phyloP scores from a whole-genome alignment of 768 basidiomycete species.

The Candolleomyces efflorescens region DNA sequence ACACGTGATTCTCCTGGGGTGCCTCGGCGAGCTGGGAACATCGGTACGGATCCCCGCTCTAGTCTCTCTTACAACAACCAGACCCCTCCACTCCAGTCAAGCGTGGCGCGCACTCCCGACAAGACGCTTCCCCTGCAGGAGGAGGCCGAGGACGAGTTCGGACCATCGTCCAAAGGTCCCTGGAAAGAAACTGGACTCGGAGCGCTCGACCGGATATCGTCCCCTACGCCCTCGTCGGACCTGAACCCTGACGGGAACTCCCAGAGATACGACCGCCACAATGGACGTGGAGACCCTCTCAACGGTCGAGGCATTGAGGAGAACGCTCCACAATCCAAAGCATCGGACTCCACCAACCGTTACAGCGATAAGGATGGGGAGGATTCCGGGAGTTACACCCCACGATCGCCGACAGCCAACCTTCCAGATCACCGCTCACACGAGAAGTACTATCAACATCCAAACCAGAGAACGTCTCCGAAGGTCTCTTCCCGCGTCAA shows the following conservation, averaged over 20 bases:
- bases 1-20: conserved; percentile 41
- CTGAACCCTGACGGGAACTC: conserved; percentile 40
- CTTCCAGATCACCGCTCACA: background rate
- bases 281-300: conserved; percentile 28
- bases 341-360: background rate
- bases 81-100: conserved; percentile 52
- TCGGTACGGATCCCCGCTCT: conserved; percentile 26
- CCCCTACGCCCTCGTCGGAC: conserved; percentile 54
- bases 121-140: conserved; percentile 75
- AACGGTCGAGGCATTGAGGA: conserved; percentile 38
- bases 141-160: conserved; percentile 64
- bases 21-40: conserved; percentile 21
- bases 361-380: conserved; percentile 17
- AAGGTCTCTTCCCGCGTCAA: conserved; percentile 37
- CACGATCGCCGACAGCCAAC: conserved; percentile 12
- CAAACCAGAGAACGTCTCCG: conserved; percentile 2
- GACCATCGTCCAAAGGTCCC: conserved; percentile 28
- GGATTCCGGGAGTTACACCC: conserved; percentile 18
- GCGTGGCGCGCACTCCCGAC: conserved; percentile 58
- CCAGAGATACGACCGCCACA: conserved; percentile 21
- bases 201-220: conserved; percentile 31
- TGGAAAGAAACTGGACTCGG: conserved; percentile 30
- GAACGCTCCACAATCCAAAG: conserved; percentile 19
- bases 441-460: conserved; percentile 9
- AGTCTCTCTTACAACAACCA: conserved; percentile 38